Percentiles rank a stretch among this genome's conserved stretches.
Conservation (phyloP, 1,284 basidiomycete species). For the Ceratobasidium sp. region DNA sequence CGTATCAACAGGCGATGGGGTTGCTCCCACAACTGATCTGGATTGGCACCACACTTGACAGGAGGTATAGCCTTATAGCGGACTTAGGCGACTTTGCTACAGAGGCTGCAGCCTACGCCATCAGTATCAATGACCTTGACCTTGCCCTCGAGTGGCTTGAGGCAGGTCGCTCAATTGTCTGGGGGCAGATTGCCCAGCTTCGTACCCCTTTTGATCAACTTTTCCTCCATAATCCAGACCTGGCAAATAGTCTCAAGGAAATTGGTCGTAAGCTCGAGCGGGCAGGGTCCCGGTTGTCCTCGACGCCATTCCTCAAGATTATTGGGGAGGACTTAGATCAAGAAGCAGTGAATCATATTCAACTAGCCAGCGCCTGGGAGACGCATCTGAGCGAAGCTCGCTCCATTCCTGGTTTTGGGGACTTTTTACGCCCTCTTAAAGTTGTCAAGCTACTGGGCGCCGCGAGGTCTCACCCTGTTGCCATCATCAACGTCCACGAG, state of each 20-base stretch:
- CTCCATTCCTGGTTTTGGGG: neutral
- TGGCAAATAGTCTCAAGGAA: neutral
- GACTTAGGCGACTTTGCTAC: neutral
- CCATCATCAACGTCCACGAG: conserved; percentile 10
- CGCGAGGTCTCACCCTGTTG: conserved; percentile 48
- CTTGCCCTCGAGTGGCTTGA: conserved; percentile 1
- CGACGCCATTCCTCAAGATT: too few relatives aligned
- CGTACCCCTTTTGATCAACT: conserved; percentile 20
- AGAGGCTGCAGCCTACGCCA: conserved; percentile 16
- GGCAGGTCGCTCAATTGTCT: neutral
- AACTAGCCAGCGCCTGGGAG: neutral
- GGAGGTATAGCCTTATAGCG: neutral
- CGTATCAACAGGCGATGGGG: neutral
- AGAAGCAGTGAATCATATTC: neutral
- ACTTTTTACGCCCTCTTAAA: neutral
- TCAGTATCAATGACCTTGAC: neutral
- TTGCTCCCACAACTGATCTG: conserved; percentile 12
- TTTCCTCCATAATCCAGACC: neutral
- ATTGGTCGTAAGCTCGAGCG: neutral
- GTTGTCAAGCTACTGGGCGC: conserved; percentile 46
- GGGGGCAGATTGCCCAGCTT: neutral
- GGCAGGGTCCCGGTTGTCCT: neutral
- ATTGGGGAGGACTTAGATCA: neutral
- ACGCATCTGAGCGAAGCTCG: neutral
- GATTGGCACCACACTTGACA: neutral